These are phyloP conservation scores for Apiospora aurea DNA, from an alignment of 2,329 filamentous ascomycete species.

Conservation along the genomic window DNA sequence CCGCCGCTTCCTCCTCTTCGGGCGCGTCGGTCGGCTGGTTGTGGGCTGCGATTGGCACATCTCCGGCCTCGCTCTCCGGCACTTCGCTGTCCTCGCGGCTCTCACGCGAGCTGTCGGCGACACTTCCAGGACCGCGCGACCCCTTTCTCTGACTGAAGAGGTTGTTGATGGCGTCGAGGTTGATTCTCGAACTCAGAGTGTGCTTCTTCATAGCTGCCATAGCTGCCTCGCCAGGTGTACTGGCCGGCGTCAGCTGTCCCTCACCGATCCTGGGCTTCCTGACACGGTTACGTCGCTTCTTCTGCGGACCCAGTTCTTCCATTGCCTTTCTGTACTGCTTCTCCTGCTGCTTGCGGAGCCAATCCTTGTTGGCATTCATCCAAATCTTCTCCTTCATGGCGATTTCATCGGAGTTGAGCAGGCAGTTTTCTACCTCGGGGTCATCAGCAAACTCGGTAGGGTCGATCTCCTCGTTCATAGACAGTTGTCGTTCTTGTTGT, in stretches of 20 bases:
- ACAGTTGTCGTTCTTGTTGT: constrained; percentile 55
- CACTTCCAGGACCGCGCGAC: constrained; percentile 55
- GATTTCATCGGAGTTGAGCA: constrained; percentile 76
- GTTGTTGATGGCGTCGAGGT: constrained; percentile 69
- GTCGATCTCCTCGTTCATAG: constrained; percentile 70
- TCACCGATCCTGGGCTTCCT: constrained; percentile 66
- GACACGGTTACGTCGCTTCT: constrained; percentile 59
- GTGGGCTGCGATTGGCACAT: constrained; percentile 28
- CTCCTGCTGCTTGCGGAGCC: constrained; percentile 84
- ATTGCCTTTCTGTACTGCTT: constrained; percentile 80
- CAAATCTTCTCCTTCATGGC: constrained; percentile 89
- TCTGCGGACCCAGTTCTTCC: constrained; percentile 57
- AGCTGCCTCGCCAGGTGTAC: constrained; percentile 73
- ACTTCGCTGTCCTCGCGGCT: constrained; percentile 45
- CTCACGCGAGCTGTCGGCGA: constrained; percentile 44
- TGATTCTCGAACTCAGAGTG: constrained; percentile 76
- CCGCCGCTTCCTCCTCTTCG: constrained; percentile 45
- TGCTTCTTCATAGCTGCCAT: constrained; percentile 71
- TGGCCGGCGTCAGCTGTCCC: constrained; percentile 70
- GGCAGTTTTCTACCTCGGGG: constrained; percentile 82
- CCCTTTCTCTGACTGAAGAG: constrained; percentile 59
- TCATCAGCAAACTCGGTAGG: constrained; percentile 90
- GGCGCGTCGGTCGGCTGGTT: constrained; percentile 43
- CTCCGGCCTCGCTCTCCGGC: constrained; percentile 31
- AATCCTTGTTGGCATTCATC: constrained; percentile 95